A percentile compares a stretch with the other conserved stretches of the same genome.
phyloP scores from a whole-genome alignment of 2,329 filamentous ascomycete species.

The Ophiostoma triangulosporum region DNA sequence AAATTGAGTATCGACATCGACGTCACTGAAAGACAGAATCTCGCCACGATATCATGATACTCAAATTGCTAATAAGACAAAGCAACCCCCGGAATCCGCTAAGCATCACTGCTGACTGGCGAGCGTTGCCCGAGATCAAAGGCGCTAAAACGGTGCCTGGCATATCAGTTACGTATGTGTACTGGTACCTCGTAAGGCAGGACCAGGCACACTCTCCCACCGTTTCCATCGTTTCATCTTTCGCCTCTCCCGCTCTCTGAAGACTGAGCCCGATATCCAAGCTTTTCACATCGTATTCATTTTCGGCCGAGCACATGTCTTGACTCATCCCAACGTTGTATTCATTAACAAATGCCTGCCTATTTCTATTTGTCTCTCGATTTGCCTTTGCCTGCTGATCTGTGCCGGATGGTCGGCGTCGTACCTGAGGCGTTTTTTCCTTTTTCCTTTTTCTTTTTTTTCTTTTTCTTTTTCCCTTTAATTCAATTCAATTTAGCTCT shows the following conservation, averaged over 20 bases:
- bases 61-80: neutral
- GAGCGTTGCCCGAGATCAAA: constrained; percentile 1
- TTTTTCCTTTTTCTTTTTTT: neutral
- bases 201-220: no score
- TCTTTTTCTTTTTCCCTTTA: neutral
- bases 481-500: neutral
- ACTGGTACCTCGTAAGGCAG: no score
- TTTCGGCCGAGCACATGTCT: no score
- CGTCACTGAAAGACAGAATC: no score
- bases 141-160: no score
- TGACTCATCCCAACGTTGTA: neutral
- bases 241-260: no score
- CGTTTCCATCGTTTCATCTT: no score
- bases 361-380: neutral
- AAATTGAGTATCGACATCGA: no score
- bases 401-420: constrained; percentile 6
- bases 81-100: constrained; percentile 9
- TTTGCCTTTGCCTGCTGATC: constrained; percentile 5
- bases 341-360: neutral
- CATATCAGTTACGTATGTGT: no score
- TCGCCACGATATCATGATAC: neutral
- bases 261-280: no score
- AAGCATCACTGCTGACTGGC: constrained; percentile 7
- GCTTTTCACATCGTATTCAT: no score
- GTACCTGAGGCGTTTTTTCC: constrained; percentile 6